Evolutionary conservation across 192 early-diverging fungal genomes (phyloP).

Genomic region (Coemansia sp.): DNA sequence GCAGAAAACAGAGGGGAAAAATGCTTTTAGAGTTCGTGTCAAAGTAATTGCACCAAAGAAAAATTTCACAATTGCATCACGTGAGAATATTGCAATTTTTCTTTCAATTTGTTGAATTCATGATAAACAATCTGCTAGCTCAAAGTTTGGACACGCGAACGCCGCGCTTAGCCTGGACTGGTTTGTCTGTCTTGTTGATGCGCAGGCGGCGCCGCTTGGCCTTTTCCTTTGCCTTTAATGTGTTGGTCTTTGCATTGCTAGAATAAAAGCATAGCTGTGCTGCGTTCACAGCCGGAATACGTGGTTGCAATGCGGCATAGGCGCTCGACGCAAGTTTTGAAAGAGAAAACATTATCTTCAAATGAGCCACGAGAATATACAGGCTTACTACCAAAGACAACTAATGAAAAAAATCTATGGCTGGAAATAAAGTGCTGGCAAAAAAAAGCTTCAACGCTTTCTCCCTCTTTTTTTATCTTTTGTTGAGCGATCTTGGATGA

Average conservation of each 20-base stretch:
- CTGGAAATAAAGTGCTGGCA: constrained; percentile 14
- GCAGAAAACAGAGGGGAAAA: too few relatives aligned
- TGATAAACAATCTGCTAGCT: neutral
- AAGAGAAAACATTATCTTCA: constrained; percentile 16
- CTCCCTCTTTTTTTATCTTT: neutral
- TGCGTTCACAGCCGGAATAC: neutral
- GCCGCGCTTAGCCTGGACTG: constrained; percentile 46
- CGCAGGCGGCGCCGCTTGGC: constrained; percentile 52
- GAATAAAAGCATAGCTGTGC: constrained; percentile 6
- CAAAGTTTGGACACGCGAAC: constrained; percentile 45
- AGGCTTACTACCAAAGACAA: too few relatives aligned
- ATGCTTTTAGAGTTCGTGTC: too few relatives aligned
- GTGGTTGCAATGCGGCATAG: neutral
- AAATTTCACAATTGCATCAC: neutral
- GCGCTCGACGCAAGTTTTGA: constrained; percentile 9
- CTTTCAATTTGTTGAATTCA: neutral
- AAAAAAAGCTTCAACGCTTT: neutral
- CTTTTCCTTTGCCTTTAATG: constrained; percentile 45
- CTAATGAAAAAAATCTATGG: too few relatives aligned
- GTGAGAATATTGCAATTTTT: neutral
- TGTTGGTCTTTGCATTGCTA: constrained; percentile 28
- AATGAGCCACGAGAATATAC: neutral
- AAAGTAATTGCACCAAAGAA: too few relatives aligned
- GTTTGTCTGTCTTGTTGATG: constrained; percentile 43
- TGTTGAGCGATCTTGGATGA: constrained; percentile 9